Conservation (phyloP, 148 eudicot genomes). For the Camellia japonica region DNA sequence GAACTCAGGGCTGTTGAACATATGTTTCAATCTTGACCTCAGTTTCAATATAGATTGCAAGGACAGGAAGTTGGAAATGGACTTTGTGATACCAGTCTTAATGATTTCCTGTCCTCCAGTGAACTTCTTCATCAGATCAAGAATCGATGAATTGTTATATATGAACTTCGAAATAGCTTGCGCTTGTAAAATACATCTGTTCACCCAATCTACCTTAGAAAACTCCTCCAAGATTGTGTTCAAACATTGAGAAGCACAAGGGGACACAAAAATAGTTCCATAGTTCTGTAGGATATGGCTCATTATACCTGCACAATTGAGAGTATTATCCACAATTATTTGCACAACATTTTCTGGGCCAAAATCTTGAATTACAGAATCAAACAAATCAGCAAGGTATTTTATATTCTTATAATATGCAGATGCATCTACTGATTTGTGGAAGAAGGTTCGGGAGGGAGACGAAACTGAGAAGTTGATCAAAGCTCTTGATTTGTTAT, state of each 20-base stretch:
- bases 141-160: constrained; percentile 60
- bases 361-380: constrained; percentile 76
- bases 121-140: constrained; percentile 77
- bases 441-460: constrained; percentile 86
- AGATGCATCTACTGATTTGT: constrained; percentile 89
- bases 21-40: constrained; percentile 67
- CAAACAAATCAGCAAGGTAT: constrained; percentile 70
- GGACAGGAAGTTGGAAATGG: constrained; percentile 73
- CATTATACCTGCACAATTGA: constrained; percentile 63
- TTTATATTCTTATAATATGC: constrained; percentile 68
- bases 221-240: constrained; percentile 83
- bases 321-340: constrained; percentile 69
- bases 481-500: constrained; percentile 79
- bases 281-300: constrained; percentile 75
- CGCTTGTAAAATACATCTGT: constrained; percentile 71
- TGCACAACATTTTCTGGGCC: constrained; percentile 90
- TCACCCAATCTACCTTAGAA: constrained; percentile 89
- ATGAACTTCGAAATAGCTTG: constrained; percentile 73
- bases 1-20: constrained; percentile 85
- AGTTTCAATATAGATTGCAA: constrained; percentile 77
- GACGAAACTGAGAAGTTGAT: constrained; percentile 89
- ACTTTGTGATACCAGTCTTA: constrained; percentile 73
- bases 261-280: constrained; percentile 74
- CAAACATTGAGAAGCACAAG: constrained; percentile 85
- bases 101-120: constrained; percentile 78